Base-by-base conservation (phyloP, 2,329 filamentous ascomycete genomes). In the Beauveria varroae region DNA sequence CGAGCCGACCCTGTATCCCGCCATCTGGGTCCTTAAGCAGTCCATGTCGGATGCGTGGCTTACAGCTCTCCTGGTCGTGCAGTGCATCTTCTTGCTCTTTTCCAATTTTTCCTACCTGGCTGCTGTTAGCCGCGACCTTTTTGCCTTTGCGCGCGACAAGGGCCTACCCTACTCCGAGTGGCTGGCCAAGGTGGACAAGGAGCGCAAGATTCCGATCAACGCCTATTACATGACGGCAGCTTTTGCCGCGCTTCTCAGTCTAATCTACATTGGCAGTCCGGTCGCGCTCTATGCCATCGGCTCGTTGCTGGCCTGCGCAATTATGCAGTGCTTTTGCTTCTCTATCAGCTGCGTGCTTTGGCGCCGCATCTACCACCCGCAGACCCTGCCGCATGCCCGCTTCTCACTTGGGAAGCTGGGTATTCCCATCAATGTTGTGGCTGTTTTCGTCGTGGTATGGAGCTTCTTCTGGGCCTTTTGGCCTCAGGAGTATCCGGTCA, bases 381-480 rank as follows among this genome's bases (percentile, higher is more conserved):
- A 64, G 40, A 65, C 64, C 9, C 58, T 65, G 20, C 64, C 64
- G 10, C 44, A 60, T 14, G 62, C 60, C 1, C 57, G n/a, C 12
- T 65, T 64, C 18, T 61, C 62, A 1, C 41, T 65, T 22, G 63
- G 63, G 24, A 61, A 40, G 44, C 54, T 50, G n/a, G 63, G 63
- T 18, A n/a, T 63, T 1, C 49, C 59, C 8, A 57, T 65, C 10
- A 65, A 65, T 40, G 26, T 40, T 3, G 51, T 43, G 8, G 62
- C 63, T 2, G 43, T 63, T 8, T 20, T 57, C 5, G 58, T 44
- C 26, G 60, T 44, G 9, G 3, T 44, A 3, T 65, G 63, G 63
- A 57, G 57, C 10, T 65, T 65, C 37, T 63, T 65, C 53, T 65
- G 62, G 63, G 57, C 54, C 22, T 65, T 65, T 51, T 65, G 63